Base-by-base conservation (phyloP, 2,329 filamentous ascomycete genomes). In the Phoma sp. region DNA sequence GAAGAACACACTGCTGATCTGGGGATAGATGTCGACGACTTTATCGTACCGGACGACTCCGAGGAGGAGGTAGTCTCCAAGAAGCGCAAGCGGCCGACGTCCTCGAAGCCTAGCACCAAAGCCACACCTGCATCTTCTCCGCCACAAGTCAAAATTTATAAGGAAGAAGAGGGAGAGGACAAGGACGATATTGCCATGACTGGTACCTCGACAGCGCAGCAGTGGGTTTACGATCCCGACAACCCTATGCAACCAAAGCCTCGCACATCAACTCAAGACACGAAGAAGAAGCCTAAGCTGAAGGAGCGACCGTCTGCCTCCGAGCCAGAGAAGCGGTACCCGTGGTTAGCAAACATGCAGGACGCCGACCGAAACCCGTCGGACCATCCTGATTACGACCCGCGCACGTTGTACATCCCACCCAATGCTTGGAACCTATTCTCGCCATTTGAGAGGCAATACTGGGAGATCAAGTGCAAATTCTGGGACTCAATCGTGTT, bases 391-490 rank as follows among this genome's bases (percentile, higher is more conserved):
- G 94, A 99, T 52, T 96, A 94, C 67, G 93, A 99, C 67, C 91
- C 92, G 8, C 85, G 91, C 19, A 96, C 92, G 0, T 84, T 99
- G n/a, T 96, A 88, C 74, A 89, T 99, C 31, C 95, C 95, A 0
- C 90, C 91, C 0, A 72, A 81, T 31, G 91, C 92, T 0, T 96
- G 88, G 87, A 78, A 79, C 27, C 88, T 90, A 24, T 97, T 99
- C 72, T 96, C 93, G 0, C 85, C 94, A 0, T 99, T 99, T 62
- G 95, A 99, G 77, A 96, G 92, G 75, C 95, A 99, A 73, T 99
- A 99, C 74, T 99, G 95, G 95, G 92, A 96, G 69, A 98, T 99
- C 76, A 99, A 99, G 79, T 90, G 93, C 75, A 97, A 97, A 67
- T 91, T 96, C 63, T 98, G 91, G 90, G 92, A 97, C 63, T 97